A percentile compares a stretch with the other conserved stretches of the same genome.
Conservation (phyloP, 148 eudicot genomes). For the Heliamphora exappendiculata region DNA sequence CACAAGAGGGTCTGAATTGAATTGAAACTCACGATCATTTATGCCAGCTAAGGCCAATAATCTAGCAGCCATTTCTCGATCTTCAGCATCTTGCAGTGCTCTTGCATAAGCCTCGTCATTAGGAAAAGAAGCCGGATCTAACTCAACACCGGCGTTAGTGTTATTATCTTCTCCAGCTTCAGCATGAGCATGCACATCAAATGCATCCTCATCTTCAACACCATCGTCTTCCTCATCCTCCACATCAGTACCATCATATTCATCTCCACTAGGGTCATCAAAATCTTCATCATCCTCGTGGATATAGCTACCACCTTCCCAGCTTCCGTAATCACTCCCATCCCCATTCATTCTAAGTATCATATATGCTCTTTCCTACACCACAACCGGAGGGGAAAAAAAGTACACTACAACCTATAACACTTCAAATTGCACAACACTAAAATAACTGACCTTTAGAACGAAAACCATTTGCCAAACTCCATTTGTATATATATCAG, state of each 20-base stretch:
- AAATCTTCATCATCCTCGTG: constrained; percentile 36
- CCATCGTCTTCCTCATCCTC: constrained; percentile 32
- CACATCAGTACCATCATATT: constrained; percentile 29
- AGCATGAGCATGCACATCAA: constrained; percentile 59
- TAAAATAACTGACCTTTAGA: background rate
- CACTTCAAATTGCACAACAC: background rate
- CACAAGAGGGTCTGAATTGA: background rate
- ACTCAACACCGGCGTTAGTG: constrained; percentile 33
- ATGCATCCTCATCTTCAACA: constrained; percentile 53
- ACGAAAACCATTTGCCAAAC: background rate
- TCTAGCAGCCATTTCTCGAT: constrained; percentile 89
- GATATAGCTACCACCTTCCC: constrained; percentile 66
- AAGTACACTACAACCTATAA: background rate
- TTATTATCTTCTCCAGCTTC: constrained; percentile 39
- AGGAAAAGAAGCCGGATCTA: constrained; percentile 65
- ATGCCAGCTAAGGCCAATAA: constrained; percentile 75
- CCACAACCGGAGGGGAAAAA: constrained; percentile 7
- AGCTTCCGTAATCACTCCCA: constrained; percentile 60
- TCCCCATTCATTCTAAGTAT: constrained; percentile 70
- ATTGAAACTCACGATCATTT: constrained; percentile 50
- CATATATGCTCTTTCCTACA: constrained; percentile 97
- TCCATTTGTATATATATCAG: too few species aligned
- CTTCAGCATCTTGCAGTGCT: constrained; percentile 97
- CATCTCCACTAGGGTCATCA: constrained; percentile 22
- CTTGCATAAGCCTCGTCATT: constrained; percentile 94